These are phyloP conservation scores for Daphne laureola DNA, from an alignment of 441 rosid species.

Conservation along the genomic window DNA sequence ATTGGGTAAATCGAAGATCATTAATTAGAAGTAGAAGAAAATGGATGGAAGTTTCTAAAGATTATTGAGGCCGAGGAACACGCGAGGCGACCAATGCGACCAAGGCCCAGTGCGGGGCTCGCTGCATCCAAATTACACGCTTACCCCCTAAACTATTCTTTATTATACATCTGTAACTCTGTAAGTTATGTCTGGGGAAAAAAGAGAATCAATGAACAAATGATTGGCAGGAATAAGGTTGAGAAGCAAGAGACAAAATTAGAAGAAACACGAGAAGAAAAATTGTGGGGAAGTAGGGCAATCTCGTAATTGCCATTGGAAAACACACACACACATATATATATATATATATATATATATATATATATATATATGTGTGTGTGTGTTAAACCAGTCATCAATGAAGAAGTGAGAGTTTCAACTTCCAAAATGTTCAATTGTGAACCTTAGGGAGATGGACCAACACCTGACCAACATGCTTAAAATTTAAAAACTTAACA, in stretches of 20 bases:
- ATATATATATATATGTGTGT: no score
- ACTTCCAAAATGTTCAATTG: conserved; percentile 7
- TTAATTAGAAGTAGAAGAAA: conserved; percentile 1
- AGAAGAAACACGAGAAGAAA: neutral
- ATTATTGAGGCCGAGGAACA: conserved; percentile 11
- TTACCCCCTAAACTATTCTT: neutral
- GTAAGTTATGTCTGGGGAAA: no score
- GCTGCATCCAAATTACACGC: conserved; percentile 4
- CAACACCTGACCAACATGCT: conserved; percentile 18
- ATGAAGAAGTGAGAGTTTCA: conserved; percentile 10
- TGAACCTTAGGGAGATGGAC: conserved; percentile 3
- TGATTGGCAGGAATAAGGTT: conserved; percentile 9
- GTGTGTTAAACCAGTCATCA: no score
- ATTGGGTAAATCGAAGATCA: conserved; percentile 10
- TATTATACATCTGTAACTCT: no score
- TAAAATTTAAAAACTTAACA: no score
- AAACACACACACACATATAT: no score
- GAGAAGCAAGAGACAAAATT: neutral
- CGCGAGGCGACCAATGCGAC: conserved; percentile 18
- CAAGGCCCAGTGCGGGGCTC: conserved; percentile 26
- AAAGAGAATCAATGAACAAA: conserved; percentile 2
- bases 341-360: no score
- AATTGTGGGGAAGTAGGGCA: conserved; percentile 5
- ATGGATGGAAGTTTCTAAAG: conserved; percentile 26
- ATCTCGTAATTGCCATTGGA: conserved; percentile 6